These are phyloP conservation scores for Lasiosphaeria miniovina DNA, from an alignment of 495 filamentous ascomycete genomes.

Conservation along the genomic window DNA sequence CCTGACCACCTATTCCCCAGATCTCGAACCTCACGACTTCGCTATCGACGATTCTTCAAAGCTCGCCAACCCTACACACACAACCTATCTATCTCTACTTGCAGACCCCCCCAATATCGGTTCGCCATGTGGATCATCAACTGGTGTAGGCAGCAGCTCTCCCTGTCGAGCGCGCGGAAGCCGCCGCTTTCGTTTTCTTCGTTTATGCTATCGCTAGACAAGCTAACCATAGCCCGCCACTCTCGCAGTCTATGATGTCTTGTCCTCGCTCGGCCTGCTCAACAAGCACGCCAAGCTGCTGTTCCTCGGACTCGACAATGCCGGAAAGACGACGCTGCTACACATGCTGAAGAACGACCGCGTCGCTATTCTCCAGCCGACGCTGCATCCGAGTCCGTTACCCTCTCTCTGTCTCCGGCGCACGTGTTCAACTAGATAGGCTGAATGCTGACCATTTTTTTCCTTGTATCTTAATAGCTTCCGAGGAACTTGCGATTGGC, in stretches of 20 bases:
- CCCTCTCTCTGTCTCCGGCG: neutral
- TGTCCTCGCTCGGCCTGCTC: constrained; percentile 82
- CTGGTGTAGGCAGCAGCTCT: constrained; percentile 72
- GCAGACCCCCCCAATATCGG: neutral
- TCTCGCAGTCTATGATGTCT: constrained; percentile 79
- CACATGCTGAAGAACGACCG: constrained; percentile 98
- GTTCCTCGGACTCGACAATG: constrained; percentile 94
- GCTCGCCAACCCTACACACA: constrained; percentile 2
- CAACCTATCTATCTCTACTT: neutral
- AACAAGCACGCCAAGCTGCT: constrained; percentile 97
- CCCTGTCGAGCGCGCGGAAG: neutral
- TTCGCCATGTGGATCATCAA: constrained; percentile 88
- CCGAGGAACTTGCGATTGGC: constrained; percentile 93
- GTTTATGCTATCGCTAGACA: neutral
- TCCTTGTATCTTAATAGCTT: constrained; percentile 52
- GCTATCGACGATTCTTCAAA: neutral
- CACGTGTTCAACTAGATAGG: constrained; percentile 17
- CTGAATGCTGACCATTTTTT: constrained; percentile 20
- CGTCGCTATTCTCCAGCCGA: constrained; percentile 89
- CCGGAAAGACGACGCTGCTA: constrained; percentile 91
- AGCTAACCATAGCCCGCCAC: constrained; percentile 22
- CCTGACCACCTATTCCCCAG: neutral
- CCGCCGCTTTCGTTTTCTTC: neutral
- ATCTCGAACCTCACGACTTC: constrained; percentile 7
- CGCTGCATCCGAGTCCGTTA: constrained; percentile 77